Percentiles rank a stretch among this genome's conserved stretches.
phyloP scores from a whole-genome alignment of 768 basidiomycete genomes.

The Tulasnella calospora region DNA sequence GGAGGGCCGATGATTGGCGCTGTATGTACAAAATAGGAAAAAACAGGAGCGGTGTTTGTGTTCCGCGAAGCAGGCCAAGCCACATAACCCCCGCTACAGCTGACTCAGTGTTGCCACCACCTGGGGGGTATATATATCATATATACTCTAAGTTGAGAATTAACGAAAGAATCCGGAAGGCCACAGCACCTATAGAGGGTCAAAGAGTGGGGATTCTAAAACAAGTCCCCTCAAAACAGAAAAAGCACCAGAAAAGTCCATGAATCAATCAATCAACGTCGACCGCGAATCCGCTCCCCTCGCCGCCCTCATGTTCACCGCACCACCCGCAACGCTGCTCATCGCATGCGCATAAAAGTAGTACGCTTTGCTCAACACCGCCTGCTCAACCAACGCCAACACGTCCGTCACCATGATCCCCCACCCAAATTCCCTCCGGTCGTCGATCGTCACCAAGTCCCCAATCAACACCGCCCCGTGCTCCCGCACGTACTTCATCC shows the following conservation, averaged over 20 bases:
- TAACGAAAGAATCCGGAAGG: not conserved
- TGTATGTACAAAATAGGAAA: not conserved
- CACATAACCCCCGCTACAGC: not conserved
- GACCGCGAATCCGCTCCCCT: slow-evolving; percentile 20
- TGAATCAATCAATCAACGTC: slow-evolving; percentile 9
- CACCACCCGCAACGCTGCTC: slow-evolving; percentile 29
- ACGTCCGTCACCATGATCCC: slow-evolving; percentile 31
- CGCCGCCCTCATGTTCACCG: slow-evolving; percentile 20
- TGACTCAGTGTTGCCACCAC: not conserved
- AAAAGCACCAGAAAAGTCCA: not conserved
- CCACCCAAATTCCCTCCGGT: slow-evolving; percentile 33
- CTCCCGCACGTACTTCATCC: slow-evolving; percentile 36
- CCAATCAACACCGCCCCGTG: slow-evolving; percentile 43
- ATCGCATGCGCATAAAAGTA: slow-evolving; percentile 31
- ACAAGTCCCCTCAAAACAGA: no score
- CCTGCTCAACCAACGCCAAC: slow-evolving; percentile 32
- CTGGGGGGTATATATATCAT: not conserved
- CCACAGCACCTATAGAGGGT: no score
- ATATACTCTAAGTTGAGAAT: not conserved
- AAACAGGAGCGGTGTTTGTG: not conserved
- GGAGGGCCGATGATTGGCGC: not conserved
- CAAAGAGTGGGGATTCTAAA: no score
- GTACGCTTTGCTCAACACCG: slow-evolving; percentile 28
- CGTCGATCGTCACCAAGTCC: slow-evolving; percentile 44
- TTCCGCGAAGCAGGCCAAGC: not conserved